Conservation (phyloP, 345 rosid genomes). For the sweet orange (Citrus sinensis) region DVS_A1.0 CM039165.1:18596001-18596500, state of each 20-base stretch:
- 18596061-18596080: slow-evolving; percentile 93
- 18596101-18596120: slow-evolving; percentile 97
- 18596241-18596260: slow-evolving; percentile 76
- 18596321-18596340: slow-evolving; percentile 88
- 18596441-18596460: neutral
- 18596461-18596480: neutral
- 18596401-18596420: neutral
- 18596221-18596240: slow-evolving; percentile 97
- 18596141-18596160: slow-evolving; percentile 10
- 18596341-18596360: slow-evolving; percentile 98
- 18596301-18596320: slow-evolving; percentile 97
- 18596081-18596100: slow-evolving; percentile 91
- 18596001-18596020: slow-evolving; percentile 16
- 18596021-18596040: slow-evolving; percentile 16
- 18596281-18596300: slow-evolving; percentile 97
- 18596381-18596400: slow-evolving; percentile 10
- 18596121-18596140: slow-evolving; percentile 39
- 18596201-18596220: slow-evolving; percentile 48
- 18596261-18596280: slow-evolving; percentile 88
- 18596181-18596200: neutral
- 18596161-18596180: neutral
- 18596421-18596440: neutral
- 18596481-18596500: neutral
- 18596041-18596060: slow-evolving; percentile 88
- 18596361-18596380: slow-evolving; percentile 92